Conservation (phyloP, 768 basidiomycete genomes). For the Saitozyma sp. region DNA sequence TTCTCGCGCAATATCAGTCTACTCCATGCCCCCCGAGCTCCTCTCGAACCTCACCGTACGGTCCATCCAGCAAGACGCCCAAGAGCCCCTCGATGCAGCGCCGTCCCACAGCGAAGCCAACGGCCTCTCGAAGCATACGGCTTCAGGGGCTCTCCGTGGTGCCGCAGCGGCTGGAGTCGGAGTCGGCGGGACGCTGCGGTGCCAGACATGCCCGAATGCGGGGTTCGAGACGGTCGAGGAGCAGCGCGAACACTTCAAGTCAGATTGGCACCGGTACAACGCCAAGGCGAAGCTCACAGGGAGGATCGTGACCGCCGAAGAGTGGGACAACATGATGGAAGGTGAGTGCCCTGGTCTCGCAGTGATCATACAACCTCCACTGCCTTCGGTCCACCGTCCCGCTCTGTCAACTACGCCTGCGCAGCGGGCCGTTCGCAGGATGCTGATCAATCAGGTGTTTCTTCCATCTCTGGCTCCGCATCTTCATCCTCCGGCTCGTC, state of each 20-base stretch:
- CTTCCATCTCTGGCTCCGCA: slow-evolving; percentile 79
- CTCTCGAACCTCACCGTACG: slow-evolving; percentile 71
- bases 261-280: slow-evolving; percentile 98
- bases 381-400: neutral
- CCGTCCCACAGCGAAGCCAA: slow-evolving; percentile 39
- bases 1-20: slow-evolving; percentile 55
- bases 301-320: slow-evolving; percentile 64
- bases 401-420: slow-evolving; percentile 1
- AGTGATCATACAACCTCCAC: no score
- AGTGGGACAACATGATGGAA: slow-evolving; percentile 77
- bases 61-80: slow-evolving; percentile 56
- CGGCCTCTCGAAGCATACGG: neutral
- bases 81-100: slow-evolving; percentile 9
- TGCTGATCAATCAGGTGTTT: slow-evolving; percentile 30
- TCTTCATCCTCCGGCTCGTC: slow-evolving; percentile 49
- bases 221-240: slow-evolving; percentile 73
- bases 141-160: neutral
- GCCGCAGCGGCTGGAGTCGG: neutral
- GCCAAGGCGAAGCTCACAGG: slow-evolving; percentile 70
- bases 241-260: slow-evolving; percentile 81
- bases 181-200: slow-evolving; percentile 27
- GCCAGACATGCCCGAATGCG: slow-evolving; percentile 56
- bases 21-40: slow-evolving; percentile 69
- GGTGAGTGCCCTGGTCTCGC: slow-evolving; percentile 57
- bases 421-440: neutral